Conservation (phyloP, 768 basidiomycete species). For the Clavaria fumosa region DNA sequence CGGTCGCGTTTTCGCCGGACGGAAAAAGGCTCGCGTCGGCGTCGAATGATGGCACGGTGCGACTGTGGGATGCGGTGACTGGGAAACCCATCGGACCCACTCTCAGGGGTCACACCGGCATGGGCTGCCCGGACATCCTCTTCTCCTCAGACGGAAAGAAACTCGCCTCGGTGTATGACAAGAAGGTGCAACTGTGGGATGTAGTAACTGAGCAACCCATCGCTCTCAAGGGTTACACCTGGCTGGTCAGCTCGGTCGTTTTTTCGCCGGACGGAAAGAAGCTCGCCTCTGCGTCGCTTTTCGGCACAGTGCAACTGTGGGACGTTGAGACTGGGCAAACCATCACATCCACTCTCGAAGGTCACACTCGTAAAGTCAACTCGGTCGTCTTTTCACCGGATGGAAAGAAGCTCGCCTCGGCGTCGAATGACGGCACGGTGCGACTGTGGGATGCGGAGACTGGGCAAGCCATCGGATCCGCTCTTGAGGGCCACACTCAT, state of each 20-base stretch:
- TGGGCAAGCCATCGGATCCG: background rate
- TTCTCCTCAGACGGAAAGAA: conserved; percentile 16
- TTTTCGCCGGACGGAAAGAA: conserved; percentile 6
- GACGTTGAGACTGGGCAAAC: background rate
- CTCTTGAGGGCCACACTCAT: background rate
- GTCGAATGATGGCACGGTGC: conserved; percentile 31
- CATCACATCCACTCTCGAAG: background rate
- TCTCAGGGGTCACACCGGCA: background rate
- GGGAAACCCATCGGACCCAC: background rate
- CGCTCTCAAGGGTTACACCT: conserved; percentile 1
- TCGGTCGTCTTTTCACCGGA: background rate
- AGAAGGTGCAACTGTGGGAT: conserved; percentile 14
- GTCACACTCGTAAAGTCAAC: background rate
- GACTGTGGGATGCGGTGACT: conserved; percentile 14
- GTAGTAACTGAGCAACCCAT: conserved; percentile 3
- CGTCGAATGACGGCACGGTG: background rate
- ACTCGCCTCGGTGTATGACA: conserved; percentile 13
- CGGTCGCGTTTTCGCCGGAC: conserved; percentile 1
- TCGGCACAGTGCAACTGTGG: background rate
- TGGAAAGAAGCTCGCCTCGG: background rate
- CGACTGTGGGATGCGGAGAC: background rate
- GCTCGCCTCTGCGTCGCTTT: background rate
- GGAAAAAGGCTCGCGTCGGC: background rate
- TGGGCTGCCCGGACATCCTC: no score
- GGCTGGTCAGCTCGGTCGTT: conserved; percentile 11